Conservation (phyloP, 139 green algal species). For the Auxenochlorella pyrenoidosa region DNA sequence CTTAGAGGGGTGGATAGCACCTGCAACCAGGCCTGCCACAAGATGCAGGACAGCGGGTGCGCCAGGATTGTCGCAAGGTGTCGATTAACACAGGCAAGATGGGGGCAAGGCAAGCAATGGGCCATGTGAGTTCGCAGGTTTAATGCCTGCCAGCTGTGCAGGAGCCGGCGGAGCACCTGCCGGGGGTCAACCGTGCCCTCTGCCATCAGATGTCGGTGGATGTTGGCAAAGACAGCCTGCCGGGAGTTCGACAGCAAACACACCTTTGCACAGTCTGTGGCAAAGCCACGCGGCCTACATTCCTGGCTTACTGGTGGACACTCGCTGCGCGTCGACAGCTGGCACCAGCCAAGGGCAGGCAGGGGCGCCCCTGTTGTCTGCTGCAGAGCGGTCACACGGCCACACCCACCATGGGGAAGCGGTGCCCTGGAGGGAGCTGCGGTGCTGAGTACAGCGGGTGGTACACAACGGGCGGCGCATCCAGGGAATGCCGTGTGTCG, state of each 20-base stretch:
- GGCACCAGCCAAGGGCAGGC: neutral
- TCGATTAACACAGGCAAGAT: no score
- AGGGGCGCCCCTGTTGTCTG: neutral
- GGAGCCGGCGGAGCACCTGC: constrained; percentile 34
- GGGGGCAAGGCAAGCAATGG: no score
- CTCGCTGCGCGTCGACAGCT: no score
- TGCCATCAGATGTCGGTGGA: constrained; percentile 59
- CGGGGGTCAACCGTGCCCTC: constrained; percentile 47
- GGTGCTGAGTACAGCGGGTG: constrained; percentile 73
- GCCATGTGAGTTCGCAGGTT: no score
- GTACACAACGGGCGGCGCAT: constrained; percentile 29
- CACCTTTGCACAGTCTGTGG: neutral
- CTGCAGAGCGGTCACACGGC: neutral
- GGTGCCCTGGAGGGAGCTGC: constrained; percentile 66
- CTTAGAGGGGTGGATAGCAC: no score
- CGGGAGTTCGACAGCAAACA: neutral
- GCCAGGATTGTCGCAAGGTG: no score
- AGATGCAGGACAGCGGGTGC: no score
- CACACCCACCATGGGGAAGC: constrained; percentile 78
- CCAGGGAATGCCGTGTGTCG: neutral
- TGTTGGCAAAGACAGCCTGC: constrained; percentile 64
- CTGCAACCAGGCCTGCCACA: no score
- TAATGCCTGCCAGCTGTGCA: neutral
- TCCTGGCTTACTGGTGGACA: no score
- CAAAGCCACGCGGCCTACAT: neutral